Evolutionary conservation across 2,329 filamentous ascomycete species (phyloP), one percentile per base, ranked within the genome.

Genomic region (Epichloe scottii): DNA sequence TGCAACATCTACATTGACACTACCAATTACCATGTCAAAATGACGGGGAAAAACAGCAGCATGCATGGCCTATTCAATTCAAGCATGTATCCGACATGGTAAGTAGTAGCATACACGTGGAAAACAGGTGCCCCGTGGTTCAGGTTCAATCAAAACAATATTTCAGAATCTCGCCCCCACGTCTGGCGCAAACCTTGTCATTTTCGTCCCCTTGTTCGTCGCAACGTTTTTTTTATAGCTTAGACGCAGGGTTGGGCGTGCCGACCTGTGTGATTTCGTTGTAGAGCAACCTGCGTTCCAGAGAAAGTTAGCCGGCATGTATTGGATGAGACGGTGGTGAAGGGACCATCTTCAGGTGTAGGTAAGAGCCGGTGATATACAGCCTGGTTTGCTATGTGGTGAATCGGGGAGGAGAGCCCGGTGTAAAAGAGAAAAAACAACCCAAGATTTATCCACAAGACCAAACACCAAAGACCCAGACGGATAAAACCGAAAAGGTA

Each of bases 241-340:
- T 85, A n/a, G 82, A 79, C 54, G 79, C 81, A 52, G 76, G 72
- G 43, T 63, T 67, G 6, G 81, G 75, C 53, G 74, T 70, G 55
- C 85, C 85, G 52, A 87, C 77, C 54, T 81, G 80, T 17, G 87
- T 90, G 64, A 94, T 93, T 68, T 93, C 87, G 61, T 91, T 87
- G 70, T 95, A 95, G 48, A 95, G 71, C 58, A 95, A 71, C 49
- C 85, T 93, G 55, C 33, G 23, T 49, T 42, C 23, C n/a, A 39
- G 3, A n/a, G 11, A 14, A 46, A 14, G 46, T 53, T 37, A 55
- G 49, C 45, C 17, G 10, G 6, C 23, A 17, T 40, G 34, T 21
- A 15, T 17, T 30, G 23, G 43, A 26, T 23, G 19, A 50, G 40
- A 30, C 35, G 30, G 6, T 30, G 10, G 21, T 12, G 17, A 43